Evolutionary conservation across 805 yeast genomes (phyloP), one percentile per base, ranked within the genome.

Genomic region (Pichia membranifaciens): DNA sequence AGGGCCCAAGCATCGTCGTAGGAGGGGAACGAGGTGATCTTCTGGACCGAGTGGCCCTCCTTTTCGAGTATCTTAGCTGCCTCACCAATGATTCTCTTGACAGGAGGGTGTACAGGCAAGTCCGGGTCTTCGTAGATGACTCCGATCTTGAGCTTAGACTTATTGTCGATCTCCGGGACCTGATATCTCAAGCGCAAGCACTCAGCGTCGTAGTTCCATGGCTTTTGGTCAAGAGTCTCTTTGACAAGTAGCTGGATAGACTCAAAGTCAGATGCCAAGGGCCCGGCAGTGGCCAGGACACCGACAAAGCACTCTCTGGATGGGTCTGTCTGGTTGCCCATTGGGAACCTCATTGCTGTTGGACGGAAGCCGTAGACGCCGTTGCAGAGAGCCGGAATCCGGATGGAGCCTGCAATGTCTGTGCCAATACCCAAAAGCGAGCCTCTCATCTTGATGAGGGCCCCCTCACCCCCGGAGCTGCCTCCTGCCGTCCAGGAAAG

Each of bases 401-500:
- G 70, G 48, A 82, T 77, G 9, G 83, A 76, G 0, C 88, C 88
- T 45, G 87, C 88, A 52, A 81, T 81, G 58, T 82, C 88, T 22
- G 84, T 76, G 33, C 87, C 87, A 35, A 55, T 48, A 38, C 57
- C 89, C 34, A 82, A 52, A 1, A 79, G 74, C 21, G 84, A 76
- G 3, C 79, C 86, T 46, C 73, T 75, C 60, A 78, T 70, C 1
- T 75, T 78, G 43, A 80, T 74, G 49, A 77, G 58, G 0, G 84
- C 79, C 52, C 86, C 84, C 60, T 82, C 87, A 48, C 88, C 88
- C 33, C 84, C 82, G 4, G 84, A 76, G 1, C 84, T 78, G 13
- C 88, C 88, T 51, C 87, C 87, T 2, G 83, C 72, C 16, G 84
- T 74, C 50, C 79, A 67, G 18, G 70, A 62, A 34, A 79, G 67